These are phyloP conservation scores for Cynara cardunculus DNA, from an alignment of 129 eudicot genomes.

Conservation along the genomic window DNA sequence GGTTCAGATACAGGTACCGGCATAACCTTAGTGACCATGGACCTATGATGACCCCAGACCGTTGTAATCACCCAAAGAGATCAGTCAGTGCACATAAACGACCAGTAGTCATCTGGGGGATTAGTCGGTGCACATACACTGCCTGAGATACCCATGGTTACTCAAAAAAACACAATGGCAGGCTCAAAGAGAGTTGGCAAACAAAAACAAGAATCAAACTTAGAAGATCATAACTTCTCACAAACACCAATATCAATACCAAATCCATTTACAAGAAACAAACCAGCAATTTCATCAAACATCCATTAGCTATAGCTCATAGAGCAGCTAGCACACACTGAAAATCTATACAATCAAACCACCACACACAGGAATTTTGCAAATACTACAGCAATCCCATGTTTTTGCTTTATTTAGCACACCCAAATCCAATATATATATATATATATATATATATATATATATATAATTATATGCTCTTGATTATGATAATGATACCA, in stretches of 20 bases:
- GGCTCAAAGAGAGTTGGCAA: neutral
- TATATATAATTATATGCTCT: neutral
- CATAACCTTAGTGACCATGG: too few species aligned
- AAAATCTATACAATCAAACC: neutral
- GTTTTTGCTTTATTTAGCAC: conserved; percentile 20
- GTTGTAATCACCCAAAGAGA: too few species aligned
- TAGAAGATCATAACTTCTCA: neutral
- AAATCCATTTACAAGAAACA: neutral
- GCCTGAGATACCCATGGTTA: too few species aligned
- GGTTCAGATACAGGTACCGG: too few species aligned
- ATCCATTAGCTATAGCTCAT: neutral
- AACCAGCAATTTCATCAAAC: neutral
- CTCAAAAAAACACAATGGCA: neutral
- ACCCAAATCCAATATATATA: conserved; percentile 22
- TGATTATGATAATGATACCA: neutral
- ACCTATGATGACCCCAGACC: too few species aligned
- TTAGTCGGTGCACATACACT: too few species aligned
- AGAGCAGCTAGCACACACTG: neutral
- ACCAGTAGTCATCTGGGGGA: too few species aligned
- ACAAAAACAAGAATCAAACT: neutral
- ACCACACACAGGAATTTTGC: neutral
- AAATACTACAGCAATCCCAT: neutral
- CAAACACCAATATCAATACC: neutral
- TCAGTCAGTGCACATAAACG: too few species aligned
- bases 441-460: neutral